Evolutionary conservation across 73 alveolate genomes (phyloP).

Genomic region (Paramecium tetraurelia): DNA sequence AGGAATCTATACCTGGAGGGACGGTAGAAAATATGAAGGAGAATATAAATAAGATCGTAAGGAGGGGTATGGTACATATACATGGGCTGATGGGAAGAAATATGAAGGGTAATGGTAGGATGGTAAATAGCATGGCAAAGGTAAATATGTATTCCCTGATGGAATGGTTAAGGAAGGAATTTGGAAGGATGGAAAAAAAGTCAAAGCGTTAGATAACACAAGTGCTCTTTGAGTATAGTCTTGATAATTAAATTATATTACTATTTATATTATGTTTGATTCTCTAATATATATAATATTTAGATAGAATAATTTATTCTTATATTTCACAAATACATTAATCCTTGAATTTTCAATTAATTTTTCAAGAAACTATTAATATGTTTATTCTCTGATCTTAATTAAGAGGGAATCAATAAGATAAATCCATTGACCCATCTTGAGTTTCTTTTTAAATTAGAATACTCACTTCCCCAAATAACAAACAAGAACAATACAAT

Average conservation of each 20-base stretch:
- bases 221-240: background rate
- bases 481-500: conserved; percentile 33
- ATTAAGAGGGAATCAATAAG: conserved; percentile 29
- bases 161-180: conserved; percentile 7
- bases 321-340: conserved; percentile 39
- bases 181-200: background rate
- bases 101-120: conserved; percentile 77
- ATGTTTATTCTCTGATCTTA: conserved; percentile 50
- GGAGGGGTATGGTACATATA: conserved; percentile 72
- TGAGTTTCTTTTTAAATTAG: conserved; percentile 53
- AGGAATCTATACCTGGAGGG: conserved; percentile 84
- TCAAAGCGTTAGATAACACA: background rate
- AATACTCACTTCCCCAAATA: conserved; percentile 45
- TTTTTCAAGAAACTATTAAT: conserved; percentile 47
- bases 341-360: conserved; percentile 34
- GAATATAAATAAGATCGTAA: conserved; percentile 67
- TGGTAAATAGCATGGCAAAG: conserved; percentile 80
- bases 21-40: conserved; percentile 84
- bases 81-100: conserved; percentile 79
- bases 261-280: background rate
- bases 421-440: conserved; percentile 65
- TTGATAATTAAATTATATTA: background rate
- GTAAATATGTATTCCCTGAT: conserved; percentile 69
- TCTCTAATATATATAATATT: background rate
- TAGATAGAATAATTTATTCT: background rate